Conservation (phyloP, 495 filamentous ascomycete genomes). For the Penicillium longicatenatum region DNA sequence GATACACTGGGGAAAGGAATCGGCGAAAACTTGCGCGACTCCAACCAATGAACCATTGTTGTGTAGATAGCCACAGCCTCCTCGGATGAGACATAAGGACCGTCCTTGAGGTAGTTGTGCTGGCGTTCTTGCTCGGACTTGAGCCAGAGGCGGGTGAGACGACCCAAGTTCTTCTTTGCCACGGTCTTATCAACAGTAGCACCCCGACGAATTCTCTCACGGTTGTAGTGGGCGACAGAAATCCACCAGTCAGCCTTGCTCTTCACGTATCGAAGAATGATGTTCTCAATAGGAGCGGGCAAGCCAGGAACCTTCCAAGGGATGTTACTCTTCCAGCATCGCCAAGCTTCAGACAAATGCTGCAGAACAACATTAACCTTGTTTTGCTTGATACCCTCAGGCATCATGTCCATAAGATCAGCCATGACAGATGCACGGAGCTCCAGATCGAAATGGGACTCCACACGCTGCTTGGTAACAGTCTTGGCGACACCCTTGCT, state of each 20-base stretch:
- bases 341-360: conserved; percentile 96
- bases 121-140: conserved; percentile 98
- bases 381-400: conserved; percentile 98
- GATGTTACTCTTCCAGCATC: conserved; percentile 99
- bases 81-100: conserved; percentile 96
- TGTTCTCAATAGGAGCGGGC: conserved; percentile 96
- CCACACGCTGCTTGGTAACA: conserved; percentile 97
- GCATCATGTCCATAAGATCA: conserved; percentile 99
- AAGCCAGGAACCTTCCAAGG: conserved; percentile 98
- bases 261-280: conserved; percentile 97
- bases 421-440: conserved; percentile 98
- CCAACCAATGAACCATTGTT: conserved; percentile 98
- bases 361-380: conserved; percentile 99
- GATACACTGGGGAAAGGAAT: conserved; percentile 99
- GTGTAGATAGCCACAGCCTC: conserved; percentile 99
- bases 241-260: conserved; percentile 99
- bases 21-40: conserved; percentile 96
- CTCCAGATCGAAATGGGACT: conserved; percentile 98
- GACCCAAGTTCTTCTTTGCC: conserved; percentile 97
- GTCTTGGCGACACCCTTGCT: conserved; percentile 99
- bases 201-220: conserved; percentile 92
- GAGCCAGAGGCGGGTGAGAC: conserved; percentile 92
- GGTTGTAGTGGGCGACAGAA: conserved; percentile 97
- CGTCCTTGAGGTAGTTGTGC: conserved; percentile 99
- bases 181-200: conserved; percentile 99